Base-by-base conservation (phyloP, 805 yeast species). In the Wickerhamiella domercqiae region DNA sequence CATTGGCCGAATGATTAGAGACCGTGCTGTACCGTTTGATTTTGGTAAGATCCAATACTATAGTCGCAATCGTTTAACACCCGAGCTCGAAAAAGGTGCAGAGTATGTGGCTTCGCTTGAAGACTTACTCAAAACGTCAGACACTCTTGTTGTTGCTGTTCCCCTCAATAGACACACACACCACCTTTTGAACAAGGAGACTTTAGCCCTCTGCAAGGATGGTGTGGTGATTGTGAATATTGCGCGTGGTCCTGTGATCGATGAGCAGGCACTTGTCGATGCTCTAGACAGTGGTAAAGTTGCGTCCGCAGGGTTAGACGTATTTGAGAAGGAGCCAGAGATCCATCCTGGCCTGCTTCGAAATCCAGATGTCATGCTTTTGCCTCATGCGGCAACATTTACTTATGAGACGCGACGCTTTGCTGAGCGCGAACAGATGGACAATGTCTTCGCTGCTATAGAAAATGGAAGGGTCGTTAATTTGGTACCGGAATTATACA, bases 331-430 rank as follows among this genome's bases (percentile, higher is more conserved):
- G 40, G 83, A 75, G 60, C 83, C 83, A 2, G 48, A 67, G 42
- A 70, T 71, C 14, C 65, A 72, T 37, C 62, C 65, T 43, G 78
- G 73, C 35, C 61, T 76, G 40, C 48, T 66, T 34, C 55, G 55
- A 21, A 61, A 70, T 47, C 59, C 64, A 19, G 68, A 66, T 40
- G 72, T 68, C n/a, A 65, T 78, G 9, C 70, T 80, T 25, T 62
- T 80, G 46, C 96, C 96, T 13, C 96, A 84, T 55, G 74, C 81
- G 78, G 96, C 94, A 20, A 81, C 94, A 0, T 74, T 73, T 53
- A 64, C 87, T 3, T 58, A 59, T 37, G 93, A 83, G 58, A 78
- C 94, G 3, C 68, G 74, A 52, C 59, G 62, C 46, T 66, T 66
- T 44, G 76, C 83, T 86, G 95, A 86, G 56, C 75, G 69, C 42